A percentile compares a stretch with the other conserved stretches of the same genome.
These are phyloP conservation scores for Podospora sp. DNA, from an alignment of 495 filamentous ascomycete genomes.

Conservation along the genomic window DNA sequence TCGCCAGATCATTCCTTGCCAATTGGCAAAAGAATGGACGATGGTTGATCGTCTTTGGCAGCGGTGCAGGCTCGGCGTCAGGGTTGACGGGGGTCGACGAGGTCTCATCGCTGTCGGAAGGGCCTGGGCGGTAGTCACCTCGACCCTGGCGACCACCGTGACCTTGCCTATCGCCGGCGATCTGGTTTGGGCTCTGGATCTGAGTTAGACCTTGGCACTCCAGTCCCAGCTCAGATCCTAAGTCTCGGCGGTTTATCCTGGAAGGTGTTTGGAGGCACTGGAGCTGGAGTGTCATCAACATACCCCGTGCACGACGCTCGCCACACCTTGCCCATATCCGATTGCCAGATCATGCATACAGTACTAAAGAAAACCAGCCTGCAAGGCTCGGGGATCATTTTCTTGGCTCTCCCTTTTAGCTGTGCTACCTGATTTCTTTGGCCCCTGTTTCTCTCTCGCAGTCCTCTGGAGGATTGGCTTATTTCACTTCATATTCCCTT, in stretches of 20 bases:
- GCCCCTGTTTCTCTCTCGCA: slow-evolving; percentile 17
- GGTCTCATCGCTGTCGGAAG: slow-evolving; percentile 7
- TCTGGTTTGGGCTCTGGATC: slow-evolving; percentile 16
- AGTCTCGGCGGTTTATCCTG: not conserved
- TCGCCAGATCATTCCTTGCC: slow-evolving; percentile 18
- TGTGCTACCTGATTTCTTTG: slow-evolving; percentile 13
- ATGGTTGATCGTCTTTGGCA: not conserved
- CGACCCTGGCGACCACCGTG: not conserved
- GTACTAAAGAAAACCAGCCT: slow-evolving; percentile 25
- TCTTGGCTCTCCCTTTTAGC: slow-evolving; percentile 20
- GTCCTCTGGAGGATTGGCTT: slow-evolving; percentile 42
- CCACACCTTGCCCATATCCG: slow-evolving; percentile 17
- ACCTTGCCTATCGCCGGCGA: slow-evolving; percentile 13
- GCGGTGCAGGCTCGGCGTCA: not conserved
- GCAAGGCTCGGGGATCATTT: slow-evolving; percentile 16
- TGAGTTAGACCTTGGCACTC: slow-evolving; percentile 15
- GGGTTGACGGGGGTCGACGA: not conserved
- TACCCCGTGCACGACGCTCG: slow-evolving; percentile 28
- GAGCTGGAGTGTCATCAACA: not conserved
- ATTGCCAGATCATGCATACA: slow-evolving; percentile 19
- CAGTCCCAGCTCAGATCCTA: slow-evolving; percentile 2
- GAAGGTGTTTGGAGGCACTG: slow-evolving; percentile 12
- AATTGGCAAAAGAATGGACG: slow-evolving; percentile 3
- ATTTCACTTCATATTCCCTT: slow-evolving; percentile 28
- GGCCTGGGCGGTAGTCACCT: slow-evolving; percentile 2